Evolutionary conservation across 2,329 filamentous ascomycete species (phyloP).

Genomic region (Trichoderma asperellum): DNA sequence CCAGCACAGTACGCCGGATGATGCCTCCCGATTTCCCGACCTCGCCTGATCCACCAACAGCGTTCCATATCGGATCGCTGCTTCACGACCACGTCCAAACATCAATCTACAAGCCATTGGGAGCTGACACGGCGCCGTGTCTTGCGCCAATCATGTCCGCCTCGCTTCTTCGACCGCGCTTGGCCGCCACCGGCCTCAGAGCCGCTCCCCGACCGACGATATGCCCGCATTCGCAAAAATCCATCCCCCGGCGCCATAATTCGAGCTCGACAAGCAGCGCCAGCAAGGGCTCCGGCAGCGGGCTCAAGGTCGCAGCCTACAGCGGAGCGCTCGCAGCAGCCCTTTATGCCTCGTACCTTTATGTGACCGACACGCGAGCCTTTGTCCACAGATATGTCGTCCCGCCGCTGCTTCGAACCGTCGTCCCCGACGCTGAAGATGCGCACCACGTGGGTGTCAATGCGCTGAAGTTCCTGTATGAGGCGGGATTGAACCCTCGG

Average conservation of each 20-base stretch:
- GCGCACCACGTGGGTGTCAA: slow-evolving; percentile 83
- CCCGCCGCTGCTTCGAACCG: slow-evolving; percentile 65
- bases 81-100: not conserved
- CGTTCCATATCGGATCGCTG: not conserved
- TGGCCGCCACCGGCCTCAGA: slow-evolving; percentile 18
- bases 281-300: not conserved
- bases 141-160: slow-evolving; percentile 29
- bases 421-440: slow-evolving; percentile 81
- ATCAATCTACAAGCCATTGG: slow-evolving; percentile 27
- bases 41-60: slow-evolving; percentile 3
- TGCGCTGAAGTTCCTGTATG: slow-evolving; percentile 72
- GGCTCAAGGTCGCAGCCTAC: slow-evolving; percentile 45
- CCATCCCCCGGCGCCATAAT: slow-evolving; percentile 13
- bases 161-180: slow-evolving; percentile 26
- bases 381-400: slow-evolving; percentile 70
- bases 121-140: slow-evolving; percentile 30
- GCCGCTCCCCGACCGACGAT: not conserved
- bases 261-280: slow-evolving; percentile 17
- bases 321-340: slow-evolving; percentile 48
- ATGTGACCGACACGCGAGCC: slow-evolving; percentile 74
- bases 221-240: slow-evolving; percentile 2
- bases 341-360: slow-evolving; percentile 61
- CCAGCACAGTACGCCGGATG: slow-evolving; percentile 17
- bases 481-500: slow-evolving; percentile 75
- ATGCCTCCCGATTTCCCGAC: slow-evolving; percentile 17